phyloP scores from a whole-genome alignment of 2,329 filamentous ascomycete species.

The Colletotrichum shisoi region DNA sequence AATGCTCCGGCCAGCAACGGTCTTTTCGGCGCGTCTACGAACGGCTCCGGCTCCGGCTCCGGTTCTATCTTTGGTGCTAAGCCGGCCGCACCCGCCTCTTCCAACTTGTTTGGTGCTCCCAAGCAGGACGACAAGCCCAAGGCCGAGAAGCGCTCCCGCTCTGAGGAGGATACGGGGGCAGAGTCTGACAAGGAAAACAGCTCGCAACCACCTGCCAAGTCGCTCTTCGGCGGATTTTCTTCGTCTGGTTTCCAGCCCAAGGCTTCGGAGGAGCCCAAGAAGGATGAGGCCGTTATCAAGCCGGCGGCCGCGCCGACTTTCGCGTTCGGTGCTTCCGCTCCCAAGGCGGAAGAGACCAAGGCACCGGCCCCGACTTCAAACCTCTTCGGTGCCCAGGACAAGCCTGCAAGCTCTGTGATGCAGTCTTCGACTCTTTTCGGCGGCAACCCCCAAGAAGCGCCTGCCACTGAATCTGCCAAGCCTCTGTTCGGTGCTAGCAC shows the following conservation, averaged over 20 bases:
- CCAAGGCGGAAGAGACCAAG: conserved; percentile 36
- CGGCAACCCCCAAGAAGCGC: conserved; percentile 46
- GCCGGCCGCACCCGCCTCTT: conserved; percentile 45
- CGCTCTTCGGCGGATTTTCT: conserved; percentile 40
- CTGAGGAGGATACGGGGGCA: conserved; percentile 46
- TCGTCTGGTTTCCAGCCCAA: conserved; percentile 48
- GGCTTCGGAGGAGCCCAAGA: conserved; percentile 42
- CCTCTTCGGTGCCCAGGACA: conserved; percentile 42
- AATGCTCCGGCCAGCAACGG: conserved; percentile 41
- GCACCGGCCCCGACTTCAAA: conserved; percentile 41
- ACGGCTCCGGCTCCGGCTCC: conserved; percentile 45
- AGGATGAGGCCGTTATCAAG: conserved; percentile 31
- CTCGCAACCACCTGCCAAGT: conserved; percentile 49
- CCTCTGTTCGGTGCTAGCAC: conserved; percentile 41
- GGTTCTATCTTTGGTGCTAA: conserved; percentile 52
- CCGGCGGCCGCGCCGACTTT: conserved; percentile 33
- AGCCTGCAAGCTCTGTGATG: conserved; percentile 40
- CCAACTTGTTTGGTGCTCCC: conserved; percentile 50
- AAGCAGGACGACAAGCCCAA: conserved; percentile 46
- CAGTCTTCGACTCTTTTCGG: conserved; percentile 53
- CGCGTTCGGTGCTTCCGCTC: conserved; percentile 35
- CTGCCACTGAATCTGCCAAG: conserved; percentile 44
- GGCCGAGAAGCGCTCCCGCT: conserved; percentile 38
- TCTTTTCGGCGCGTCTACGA: conserved; percentile 42
- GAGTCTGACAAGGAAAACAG: conserved; percentile 59